These are phyloP conservation scores for Diaporthe vaccinii DNA, from an alignment of 2,329 filamentous ascomycete species.

Conservation along the genomic window DNA sequence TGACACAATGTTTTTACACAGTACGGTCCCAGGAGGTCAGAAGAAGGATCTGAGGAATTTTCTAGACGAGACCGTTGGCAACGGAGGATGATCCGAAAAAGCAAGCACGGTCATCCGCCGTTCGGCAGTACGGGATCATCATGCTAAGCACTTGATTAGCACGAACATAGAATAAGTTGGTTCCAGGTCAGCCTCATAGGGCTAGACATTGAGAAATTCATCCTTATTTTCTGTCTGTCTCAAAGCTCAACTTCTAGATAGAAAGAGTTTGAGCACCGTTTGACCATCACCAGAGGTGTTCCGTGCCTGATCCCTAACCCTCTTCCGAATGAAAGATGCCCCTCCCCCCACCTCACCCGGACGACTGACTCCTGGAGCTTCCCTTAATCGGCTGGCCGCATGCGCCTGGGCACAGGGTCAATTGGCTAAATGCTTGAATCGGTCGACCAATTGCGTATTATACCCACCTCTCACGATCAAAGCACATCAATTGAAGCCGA, in stretches of 20 bases:
- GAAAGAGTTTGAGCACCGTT: background rate
- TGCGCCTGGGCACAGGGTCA: background rate
- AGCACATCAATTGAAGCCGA: background rate
- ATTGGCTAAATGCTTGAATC: background rate
- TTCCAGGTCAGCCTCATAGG: background rate
- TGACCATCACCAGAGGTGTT: background rate
- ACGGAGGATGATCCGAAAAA: background rate
- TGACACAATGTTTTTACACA: background rate
- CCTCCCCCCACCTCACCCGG: background rate
- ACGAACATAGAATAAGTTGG: background rate
- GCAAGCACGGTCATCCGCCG: background rate
- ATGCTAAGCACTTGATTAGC: background rate
- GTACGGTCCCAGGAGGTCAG: background rate
- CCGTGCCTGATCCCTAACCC: slow-evolving; percentile 1
- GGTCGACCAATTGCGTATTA: slow-evolving; percentile 26
- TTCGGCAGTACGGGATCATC: background rate
- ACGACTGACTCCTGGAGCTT: background rate
- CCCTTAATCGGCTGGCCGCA: slow-evolving; percentile 7
- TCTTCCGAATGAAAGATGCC: background rate
- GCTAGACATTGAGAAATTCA: background rate
- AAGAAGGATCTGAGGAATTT: background rate
- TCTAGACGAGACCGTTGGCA: background rate
- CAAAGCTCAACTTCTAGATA: background rate
- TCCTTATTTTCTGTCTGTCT: background rate
- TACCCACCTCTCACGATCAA: background rate